Percentiles rank a stretch among this genome's conserved stretches.
Evolutionary conservation across 2,329 filamentous ascomycete species (phyloP).

Genomic region (Chaetomiaceae sp.): DNA sequence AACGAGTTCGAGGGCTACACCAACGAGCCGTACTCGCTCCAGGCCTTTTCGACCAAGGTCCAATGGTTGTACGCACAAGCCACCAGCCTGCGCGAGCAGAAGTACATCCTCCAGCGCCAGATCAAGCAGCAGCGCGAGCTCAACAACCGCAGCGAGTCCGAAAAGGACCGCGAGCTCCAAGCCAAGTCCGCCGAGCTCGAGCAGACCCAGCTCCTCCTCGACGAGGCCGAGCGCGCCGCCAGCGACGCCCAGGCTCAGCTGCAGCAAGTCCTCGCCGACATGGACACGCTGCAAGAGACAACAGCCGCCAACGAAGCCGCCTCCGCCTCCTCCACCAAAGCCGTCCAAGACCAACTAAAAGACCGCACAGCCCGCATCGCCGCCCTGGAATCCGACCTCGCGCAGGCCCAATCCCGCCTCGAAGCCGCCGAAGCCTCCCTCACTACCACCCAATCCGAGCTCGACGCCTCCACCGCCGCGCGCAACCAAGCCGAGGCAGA

Average conservation of each 20-base stretch:
- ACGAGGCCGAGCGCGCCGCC: slow-evolving; percentile 34
- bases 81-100: slow-evolving; percentile 79
- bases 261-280: slow-evolving; percentile 43
- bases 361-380: slow-evolving; percentile 42
- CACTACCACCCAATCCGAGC: slow-evolving; percentile 34
- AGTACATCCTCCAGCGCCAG: slow-evolving; percentile 81
- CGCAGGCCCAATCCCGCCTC: slow-evolving; percentile 37
- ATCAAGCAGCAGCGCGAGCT: slow-evolving; percentile 94
- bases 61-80: slow-evolving; percentile 73
- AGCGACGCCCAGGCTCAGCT: slow-evolving; percentile 46
- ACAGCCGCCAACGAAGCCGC: slow-evolving; percentile 29
- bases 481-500: slow-evolving; percentile 11
- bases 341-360: slow-evolving; percentile 38
- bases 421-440: slow-evolving; percentile 36
- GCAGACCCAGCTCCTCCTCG: slow-evolving; percentile 29
- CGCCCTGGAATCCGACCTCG: slow-evolving; percentile 40
- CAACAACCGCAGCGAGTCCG: slow-evolving; percentile 77
- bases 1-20: slow-evolving; percentile 53
- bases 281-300: slow-evolving; percentile 38
- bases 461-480: slow-evolving; percentile 15
- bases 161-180: slow-evolving; percentile 62
- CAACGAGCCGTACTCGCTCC: slow-evolving; percentile 64
- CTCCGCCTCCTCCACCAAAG: slow-evolving; percentile 32
- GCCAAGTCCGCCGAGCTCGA: slow-evolving; percentile 55
- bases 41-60: slow-evolving; percentile 73